phyloP scores from a whole-genome alignment of 1,139 yeast species.

The Yamadazyma oceani region DNA sequence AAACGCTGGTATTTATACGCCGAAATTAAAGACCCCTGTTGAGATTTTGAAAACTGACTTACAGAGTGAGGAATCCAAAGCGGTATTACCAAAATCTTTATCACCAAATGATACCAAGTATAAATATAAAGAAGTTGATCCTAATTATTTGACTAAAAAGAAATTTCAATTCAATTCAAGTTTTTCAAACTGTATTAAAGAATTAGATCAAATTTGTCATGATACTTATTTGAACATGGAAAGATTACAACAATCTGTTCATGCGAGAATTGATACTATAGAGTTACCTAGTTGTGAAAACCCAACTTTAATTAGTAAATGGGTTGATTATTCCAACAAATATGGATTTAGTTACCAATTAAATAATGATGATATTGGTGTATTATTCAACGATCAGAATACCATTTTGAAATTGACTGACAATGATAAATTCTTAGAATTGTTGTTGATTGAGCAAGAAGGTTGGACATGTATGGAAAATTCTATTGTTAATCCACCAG shows the following conservation, averaged over 20 bases:
- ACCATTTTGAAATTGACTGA: constrained; percentile 72
- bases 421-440: constrained; percentile 61
- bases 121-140: constrained; percentile 77
- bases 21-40: constrained; percentile 59
- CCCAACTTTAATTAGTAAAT: constrained; percentile 81
- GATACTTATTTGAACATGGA: constrained; percentile 46
- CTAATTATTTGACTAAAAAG: constrained; percentile 36
- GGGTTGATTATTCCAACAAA: constrained; percentile 97
- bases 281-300: constrained; percentile 53
- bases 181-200: constrained; percentile 40
- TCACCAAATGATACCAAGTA: constrained; percentile 91
- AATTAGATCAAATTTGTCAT: constrained; percentile 39
- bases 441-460: constrained; percentile 57
- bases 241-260: constrained; percentile 36
- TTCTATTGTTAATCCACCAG: constrained; percentile 54
- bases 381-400: constrained; percentile 78
- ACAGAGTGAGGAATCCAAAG: constrained; percentile 65
- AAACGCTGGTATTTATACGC: constrained; percentile 61
- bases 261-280: constrained; percentile 32
- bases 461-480: constrained; percentile 78
- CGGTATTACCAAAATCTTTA: constrained; percentile 81
- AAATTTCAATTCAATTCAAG: constrained; percentile 44
- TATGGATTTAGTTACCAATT: constrained; percentile 95
- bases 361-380: constrained; percentile 91
- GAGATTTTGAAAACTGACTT: constrained; percentile 70